These are phyloP conservation scores for Vigna radiata DNA, from an alignment of 306 rosid species.

Conservation along the genomic window DNA sequence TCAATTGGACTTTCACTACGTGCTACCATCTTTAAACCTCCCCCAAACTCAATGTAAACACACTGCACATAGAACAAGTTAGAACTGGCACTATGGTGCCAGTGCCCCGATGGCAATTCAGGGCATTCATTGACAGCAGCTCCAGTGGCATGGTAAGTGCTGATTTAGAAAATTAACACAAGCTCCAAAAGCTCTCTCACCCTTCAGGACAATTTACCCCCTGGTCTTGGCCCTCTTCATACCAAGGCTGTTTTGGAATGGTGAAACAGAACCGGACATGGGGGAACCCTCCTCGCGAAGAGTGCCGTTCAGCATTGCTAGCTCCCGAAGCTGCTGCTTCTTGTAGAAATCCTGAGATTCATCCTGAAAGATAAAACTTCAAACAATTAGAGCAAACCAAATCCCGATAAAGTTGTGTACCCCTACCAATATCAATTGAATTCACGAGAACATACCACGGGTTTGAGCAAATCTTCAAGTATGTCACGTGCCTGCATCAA, in stretches of 20 bases:
- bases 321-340: slow-evolving; percentile 94
- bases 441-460: slow-evolving; percentile 60
- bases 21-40: slow-evolving; percentile 53
- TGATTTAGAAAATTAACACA: slow-evolving; percentile 62
- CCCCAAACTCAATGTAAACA: slow-evolving; percentile 65
- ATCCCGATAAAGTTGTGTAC: slow-evolving; percentile 2
- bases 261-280: slow-evolving; percentile 93
- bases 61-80: slow-evolving; percentile 73
- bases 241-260: slow-evolving; percentile 87
- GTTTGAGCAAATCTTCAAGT: slow-evolving; percentile 82
- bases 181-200: slow-evolving; percentile 61
- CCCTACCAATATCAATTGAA: slow-evolving; percentile 18
- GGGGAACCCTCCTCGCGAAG: slow-evolving; percentile 97
- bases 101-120: slow-evolving; percentile 82
- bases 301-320: slow-evolving; percentile 92
- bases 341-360: slow-evolving; percentile 98
- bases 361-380: slow-evolving; percentile 58
- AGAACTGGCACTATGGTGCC: slow-evolving; percentile 70
- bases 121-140: slow-evolving; percentile 68
- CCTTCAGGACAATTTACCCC: slow-evolving; percentile 57
- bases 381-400: slow-evolving; percentile 35
- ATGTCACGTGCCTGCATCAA: slow-evolving; percentile 84
- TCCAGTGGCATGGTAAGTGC: slow-evolving; percentile 55
- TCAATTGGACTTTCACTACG: slow-evolving; percentile 54
- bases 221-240: slow-evolving; percentile 99